These are phyloP conservation scores for Hanseniaspora mollemarum DNA, from an alignment of 805 yeast species.

Conservation along the genomic window DNA sequence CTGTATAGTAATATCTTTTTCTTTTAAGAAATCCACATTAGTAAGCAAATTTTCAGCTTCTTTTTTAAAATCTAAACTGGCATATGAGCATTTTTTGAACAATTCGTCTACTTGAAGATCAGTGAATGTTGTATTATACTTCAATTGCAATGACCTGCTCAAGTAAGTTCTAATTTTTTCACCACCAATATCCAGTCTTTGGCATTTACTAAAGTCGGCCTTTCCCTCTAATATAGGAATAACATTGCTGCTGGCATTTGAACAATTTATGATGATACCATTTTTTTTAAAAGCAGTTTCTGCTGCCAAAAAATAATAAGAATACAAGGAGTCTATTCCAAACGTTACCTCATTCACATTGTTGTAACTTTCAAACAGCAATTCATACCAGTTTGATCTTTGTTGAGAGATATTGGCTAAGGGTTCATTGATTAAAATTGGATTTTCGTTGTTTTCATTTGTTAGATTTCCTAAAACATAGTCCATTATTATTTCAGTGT, in stretches of 20 bases:
- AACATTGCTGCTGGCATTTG: conserved; percentile 69
- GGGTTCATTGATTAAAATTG: conserved; percentile 69
- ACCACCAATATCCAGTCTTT: conserved; percentile 90
- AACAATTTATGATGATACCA: conserved; percentile 75
- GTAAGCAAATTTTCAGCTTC: conserved; percentile 51
- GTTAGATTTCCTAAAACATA: conserved; percentile 73
- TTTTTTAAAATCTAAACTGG: conserved; percentile 52
- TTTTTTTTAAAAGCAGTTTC: conserved; percentile 23
- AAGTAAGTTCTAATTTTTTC: conserved; percentile 55
- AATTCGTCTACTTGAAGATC: conserved; percentile 56
- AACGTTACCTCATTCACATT: conserved; percentile 59
- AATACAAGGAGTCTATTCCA: conserved; percentile 75
- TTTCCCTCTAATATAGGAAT: conserved; percentile 69
- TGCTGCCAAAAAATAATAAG: conserved; percentile 52
- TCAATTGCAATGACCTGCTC: conserved; percentile 52
- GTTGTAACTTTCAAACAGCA: conserved; percentile 68
- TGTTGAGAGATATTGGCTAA: conserved; percentile 61
- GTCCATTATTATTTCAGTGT: conserved; percentile 69
- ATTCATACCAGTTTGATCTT: conserved; percentile 63
- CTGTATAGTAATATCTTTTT: conserved; percentile 66
- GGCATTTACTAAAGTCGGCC: conserved; percentile 55
- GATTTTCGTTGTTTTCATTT: conserved; percentile 52
- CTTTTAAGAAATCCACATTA: conserved; percentile 48
- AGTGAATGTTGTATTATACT: conserved; percentile 81
- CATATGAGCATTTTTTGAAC: conserved; percentile 67